A percentile compares a stretch with the other conserved stretches of the same genome.
These are phyloP conservation scores for Quercus agrifolia DNA, from an alignment of 306 rosid species.

Conservation along the genomic window DNA sequence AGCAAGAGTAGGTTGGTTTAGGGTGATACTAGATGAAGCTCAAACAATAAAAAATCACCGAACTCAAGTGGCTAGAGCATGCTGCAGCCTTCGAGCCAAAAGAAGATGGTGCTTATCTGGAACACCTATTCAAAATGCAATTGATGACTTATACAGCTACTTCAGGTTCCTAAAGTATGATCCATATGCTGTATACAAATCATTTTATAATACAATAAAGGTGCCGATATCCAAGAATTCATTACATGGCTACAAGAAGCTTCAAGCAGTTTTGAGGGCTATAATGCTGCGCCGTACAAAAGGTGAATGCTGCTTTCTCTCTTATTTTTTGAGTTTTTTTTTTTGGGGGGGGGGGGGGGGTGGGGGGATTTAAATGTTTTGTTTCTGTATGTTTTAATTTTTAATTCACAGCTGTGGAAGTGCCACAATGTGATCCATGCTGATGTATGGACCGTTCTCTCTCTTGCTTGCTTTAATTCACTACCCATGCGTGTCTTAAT, in stretches of 20 bases:
- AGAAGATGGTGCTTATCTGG: slow-evolving; percentile 99
- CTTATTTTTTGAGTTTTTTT: neutral
- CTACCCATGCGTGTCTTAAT: neutral
- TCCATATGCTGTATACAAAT: slow-evolving; percentile 85
- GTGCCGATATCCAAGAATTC: slow-evolving; percentile 87
- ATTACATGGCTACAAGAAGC: slow-evolving; percentile 90
- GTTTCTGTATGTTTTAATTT: neutral
- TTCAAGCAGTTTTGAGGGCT: slow-evolving; percentile 96
- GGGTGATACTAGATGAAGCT: slow-evolving; percentile 98
- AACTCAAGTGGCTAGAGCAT: slow-evolving; percentile 99
- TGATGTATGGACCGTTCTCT: neutral
- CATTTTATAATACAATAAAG: slow-evolving; percentile 80
- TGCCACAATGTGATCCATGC: neutral
- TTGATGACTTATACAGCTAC: slow-evolving; percentile 94
- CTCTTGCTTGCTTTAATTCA: neutral
- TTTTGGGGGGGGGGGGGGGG: neutral
- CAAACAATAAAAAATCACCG: slow-evolving; percentile 98
- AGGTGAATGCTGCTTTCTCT: slow-evolving; percentile 45
- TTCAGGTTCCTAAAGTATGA: slow-evolving; percentile 95
- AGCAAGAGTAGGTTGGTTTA: slow-evolving; percentile 90
- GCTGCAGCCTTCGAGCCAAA: slow-evolving; percentile 94
- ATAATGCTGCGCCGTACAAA: slow-evolving; percentile 98
- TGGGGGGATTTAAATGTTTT: neutral
- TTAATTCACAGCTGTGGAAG: neutral
- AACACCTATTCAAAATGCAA: slow-evolving; percentile 91